Evolutionary conservation across 164 flowering plant species (phyloP).

Genomic region (Aristolochia contorta): DNA sequence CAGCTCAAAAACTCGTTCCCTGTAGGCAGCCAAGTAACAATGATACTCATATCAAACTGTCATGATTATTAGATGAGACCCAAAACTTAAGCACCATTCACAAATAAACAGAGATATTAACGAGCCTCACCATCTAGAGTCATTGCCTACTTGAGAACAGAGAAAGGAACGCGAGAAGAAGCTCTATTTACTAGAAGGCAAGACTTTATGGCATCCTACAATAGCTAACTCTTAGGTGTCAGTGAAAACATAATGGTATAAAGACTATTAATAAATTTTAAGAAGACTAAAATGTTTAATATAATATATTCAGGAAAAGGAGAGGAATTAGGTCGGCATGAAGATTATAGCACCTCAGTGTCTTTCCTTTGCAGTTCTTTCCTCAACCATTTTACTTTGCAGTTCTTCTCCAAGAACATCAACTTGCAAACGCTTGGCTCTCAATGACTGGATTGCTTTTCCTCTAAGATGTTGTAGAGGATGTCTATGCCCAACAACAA

Average conservation of each 20-base stretch:
- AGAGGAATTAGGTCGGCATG: background rate
- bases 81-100: background rate
- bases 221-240: background rate
- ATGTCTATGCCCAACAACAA: slow-evolving; percentile 83
- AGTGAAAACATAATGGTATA: background rate
- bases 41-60: background rate
- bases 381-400: slow-evolving; percentile 66
- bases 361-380: slow-evolving; percentile 33
- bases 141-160: slow-evolving; percentile 97
- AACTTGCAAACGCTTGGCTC: slow-evolving; percentile 77
- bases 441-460: slow-evolving; percentile 54
- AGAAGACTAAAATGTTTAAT: too few relatives aligned
- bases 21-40: slow-evolving; percentile 15
- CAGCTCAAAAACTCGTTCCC: slow-evolving; percentile 66
- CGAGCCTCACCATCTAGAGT: slow-evolving; percentile 78
- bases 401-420: slow-evolving; percentile 92
- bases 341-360: slow-evolving; percentile 41
- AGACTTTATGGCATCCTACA: slow-evolving; percentile 76
- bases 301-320: too few relatives aligned
- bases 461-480: slow-evolving; percentile 84
- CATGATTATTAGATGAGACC: background rate
- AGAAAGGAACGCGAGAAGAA: slow-evolving; percentile 74
- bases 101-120: too few relatives aligned
- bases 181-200: slow-evolving; percentile 87
- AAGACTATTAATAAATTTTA: too few relatives aligned